Evolutionary conservation across 768 basidiomycete genomes (phyloP), one percentile per base, ranked within the genome.

Genomic region (Lyophyllum atratum): DNA sequence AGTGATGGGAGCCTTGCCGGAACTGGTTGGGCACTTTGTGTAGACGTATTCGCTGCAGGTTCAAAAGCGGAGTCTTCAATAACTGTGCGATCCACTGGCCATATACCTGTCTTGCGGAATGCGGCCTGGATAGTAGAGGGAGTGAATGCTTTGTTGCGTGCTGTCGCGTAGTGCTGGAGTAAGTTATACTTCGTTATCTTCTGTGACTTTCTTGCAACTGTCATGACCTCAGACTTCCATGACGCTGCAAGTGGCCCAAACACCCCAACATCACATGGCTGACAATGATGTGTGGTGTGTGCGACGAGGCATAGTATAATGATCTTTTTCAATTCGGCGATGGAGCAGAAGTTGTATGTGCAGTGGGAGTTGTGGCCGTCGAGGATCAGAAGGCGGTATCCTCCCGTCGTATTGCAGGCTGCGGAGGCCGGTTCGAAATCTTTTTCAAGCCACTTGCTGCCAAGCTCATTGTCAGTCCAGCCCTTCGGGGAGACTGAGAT

Each of bases 301-400:
- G 72, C 62, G 5, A 71, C 68, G 28, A 75, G 66, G 45, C 76
- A 77, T 21, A 76, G 29, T 40, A 77, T 57, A 40, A 73, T 64
- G 44, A 77, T 75, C 7, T 60, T 44, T 39, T 72, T 53, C 4
- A 61, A 22, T 15, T 59, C 54, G 1, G 70, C 68, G 59, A 64
- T 74, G 5, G 58, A 34, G 52, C 65, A 64, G 56, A 77, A 75
- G n/a, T 25, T n/a, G 45, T 54, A 68, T 8, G 73, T 72, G 55
- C 61, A 65, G 61, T 77, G 74, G 1, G 70, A 71, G 24, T 70
- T 72, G 59, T 77, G 76, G 1, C 76, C 74, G 63, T 78, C 75
- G 3, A 77, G 59, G 26, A 77, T 74, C 3, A 77, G 63, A 8
- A 76, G 62, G 0, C 59, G 66, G 17, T 67, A 71, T 0, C 62